Base-by-base conservation (phyloP, 1,139 yeast species). In the Hanseniaspora uvarum region DNA sequence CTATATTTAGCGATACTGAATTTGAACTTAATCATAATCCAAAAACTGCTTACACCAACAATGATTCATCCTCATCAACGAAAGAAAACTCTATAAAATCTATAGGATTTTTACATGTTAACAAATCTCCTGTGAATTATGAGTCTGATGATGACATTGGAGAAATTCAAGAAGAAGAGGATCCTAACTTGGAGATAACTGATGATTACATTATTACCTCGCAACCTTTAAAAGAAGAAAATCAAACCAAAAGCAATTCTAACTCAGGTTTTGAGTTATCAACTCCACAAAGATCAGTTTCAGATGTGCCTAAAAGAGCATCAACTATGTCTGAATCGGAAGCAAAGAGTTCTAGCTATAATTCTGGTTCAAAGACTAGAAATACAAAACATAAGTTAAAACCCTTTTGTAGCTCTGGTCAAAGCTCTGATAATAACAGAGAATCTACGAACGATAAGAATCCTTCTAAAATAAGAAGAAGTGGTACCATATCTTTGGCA, bases 1-100 rank as follows among this genome's bases (percentile, higher is more conserved):
- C 47, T 4, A 49, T 49, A 7, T 49, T 49, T 18, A 49, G 53
- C 16, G 53, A 49, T 21, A 33, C 53, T 34, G 53, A 40, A 10
- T 14, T 49, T 16, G 47, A 34, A 6, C 24, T 34, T 5, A 41
- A 41, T 5, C 31, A 28, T 18, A 19, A 34, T 14, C 24, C 28
- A n/a, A 18, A 19, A 21, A 14, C 28, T 5, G 46, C 26, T 12
- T 30, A 31, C 19, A 31, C 28, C 10, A 30, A 30, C 38, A 14
- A 31, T 11, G 28, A 21, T 5, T 11, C 19, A 5, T 14, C 39
- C 1, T 49, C 53, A 2, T 19, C 43, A 7, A 18, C 26, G 4
- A 49, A 41, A 16, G 53, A 49, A 14, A 7, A 31, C 6, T 49
- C 53, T 1, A 23, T 49, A 4, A 49, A 34, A 19, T 41, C 53